phyloP scores from a whole-genome alignment of 2,329 filamentous ascomycete species.

The Colletotrichum abscissum region DNA sequence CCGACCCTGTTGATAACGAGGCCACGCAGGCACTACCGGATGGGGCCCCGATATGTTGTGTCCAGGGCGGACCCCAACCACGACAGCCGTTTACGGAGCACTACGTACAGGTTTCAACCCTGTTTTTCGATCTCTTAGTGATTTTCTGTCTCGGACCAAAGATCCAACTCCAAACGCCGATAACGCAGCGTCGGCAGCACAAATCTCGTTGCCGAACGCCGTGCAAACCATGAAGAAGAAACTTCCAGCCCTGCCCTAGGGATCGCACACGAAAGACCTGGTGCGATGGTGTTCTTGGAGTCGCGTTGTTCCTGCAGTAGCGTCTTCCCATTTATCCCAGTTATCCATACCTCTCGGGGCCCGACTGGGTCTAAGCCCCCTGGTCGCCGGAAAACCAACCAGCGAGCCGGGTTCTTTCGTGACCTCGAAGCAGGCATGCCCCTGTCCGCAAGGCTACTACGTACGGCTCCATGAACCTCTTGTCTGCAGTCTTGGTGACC shows the following conservation, averaged over 20 bases:
- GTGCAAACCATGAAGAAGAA: not conserved
- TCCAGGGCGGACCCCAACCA: conserved; percentile 6
- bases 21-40: conserved; percentile 19
- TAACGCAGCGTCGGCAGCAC: not conserved
- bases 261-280: conserved; percentile 12
- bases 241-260: not conserved
- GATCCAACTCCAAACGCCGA: not conserved
- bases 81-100: not conserved
- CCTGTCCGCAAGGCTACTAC: conserved; percentile 5
- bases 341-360: conserved; percentile 10
- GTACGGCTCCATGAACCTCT: not conserved
- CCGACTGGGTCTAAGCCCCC: conserved; percentile 12
- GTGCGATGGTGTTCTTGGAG: conserved; percentile 18
- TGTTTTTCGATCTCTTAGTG: not conserved
- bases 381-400: conserved; percentile 20
- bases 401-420: conserved; percentile 15
- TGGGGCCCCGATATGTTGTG: conserved; percentile 1
- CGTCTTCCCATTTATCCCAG: conserved; percentile 21
- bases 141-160: not conserved
- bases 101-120: not conserved
- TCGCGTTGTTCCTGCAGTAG: conserved; percentile 34
- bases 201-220: conserved; percentile 8
- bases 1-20: conserved; percentile 20
- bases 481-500: not conserved
- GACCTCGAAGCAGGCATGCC: conserved; percentile 8